Evolutionary conservation across 495 filamentous ascomycete genomes (phyloP), one percentile per base, ranked within the genome.

Genomic region (Lentithecium fluviatile): DNA sequence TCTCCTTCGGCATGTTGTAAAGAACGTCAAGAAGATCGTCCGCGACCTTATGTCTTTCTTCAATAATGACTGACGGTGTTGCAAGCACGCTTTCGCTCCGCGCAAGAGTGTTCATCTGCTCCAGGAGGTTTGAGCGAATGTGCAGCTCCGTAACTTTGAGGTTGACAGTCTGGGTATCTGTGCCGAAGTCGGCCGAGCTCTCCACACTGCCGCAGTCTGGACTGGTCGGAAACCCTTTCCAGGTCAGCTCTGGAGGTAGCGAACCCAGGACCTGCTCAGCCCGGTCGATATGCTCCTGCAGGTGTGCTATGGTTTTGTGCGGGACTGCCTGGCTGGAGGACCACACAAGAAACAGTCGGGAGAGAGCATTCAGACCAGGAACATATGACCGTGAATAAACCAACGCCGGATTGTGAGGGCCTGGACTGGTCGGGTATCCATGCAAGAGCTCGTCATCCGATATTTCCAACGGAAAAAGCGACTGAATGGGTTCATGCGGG

Each of bases 61-160:
- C 36, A 38, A 38, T 15, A 15, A 38, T 38, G 15, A 38, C 36
- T 7, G 7, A 8, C 15, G 36, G 36, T 7, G 36, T 38, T 7
- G 15, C 36, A 15, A 38, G 36, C 36, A 38, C 7, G 8, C 36
- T 15, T 15, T 38, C 8, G 8, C 7, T 15, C 36, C 15, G 7
- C 7, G 36, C 36, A 15, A 38, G 7, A 8, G 36, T 38, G 15
- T 38, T 38, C 36, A 38, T 38, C 36, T 38, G 36, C 36, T 38
- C 36, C 15, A 38, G 15, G 7, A 38, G 36, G 15, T 38, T 38
- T 38, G 36, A 38, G 7, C 45, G 45, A 23, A 48, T 24, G 20
- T 48, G 20, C 45, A 48, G 45, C 23, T 48, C 17, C 19, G 10
- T 48, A 23, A 21, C 45, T 24, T 48, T 48, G 45, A 48, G 45